Percentiles rank a stretch among this genome's conserved stretches.
Conservation (phyloP, 2,329 filamentous ascomycete species). For the Xylaria polymorpha region DNA sequence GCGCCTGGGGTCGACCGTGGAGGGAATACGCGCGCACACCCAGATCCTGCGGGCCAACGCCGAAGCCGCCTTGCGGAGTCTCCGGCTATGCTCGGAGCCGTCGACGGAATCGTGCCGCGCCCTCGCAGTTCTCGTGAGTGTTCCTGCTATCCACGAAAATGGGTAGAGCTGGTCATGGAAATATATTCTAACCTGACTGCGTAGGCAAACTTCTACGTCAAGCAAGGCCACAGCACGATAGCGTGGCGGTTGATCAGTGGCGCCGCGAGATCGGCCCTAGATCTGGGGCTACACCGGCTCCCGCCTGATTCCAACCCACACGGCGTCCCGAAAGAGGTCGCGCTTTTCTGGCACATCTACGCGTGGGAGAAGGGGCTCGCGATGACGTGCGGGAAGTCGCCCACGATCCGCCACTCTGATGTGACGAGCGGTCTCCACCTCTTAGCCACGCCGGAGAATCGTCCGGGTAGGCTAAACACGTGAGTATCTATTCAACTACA, state of each 20-base stretch:
- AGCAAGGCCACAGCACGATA: constrained; percentile 45
- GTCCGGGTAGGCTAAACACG: background rate
- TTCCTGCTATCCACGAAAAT: no score
- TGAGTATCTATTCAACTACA: constrained; percentile 19
- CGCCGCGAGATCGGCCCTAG: constrained; percentile 44
- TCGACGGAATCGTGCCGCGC: constrained; percentile 46
- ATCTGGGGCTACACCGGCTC: constrained; percentile 48
- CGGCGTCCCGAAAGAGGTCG: constrained; percentile 28
- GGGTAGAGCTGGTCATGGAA: background rate
- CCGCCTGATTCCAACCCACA: constrained; percentile 21
- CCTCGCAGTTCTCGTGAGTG: constrained; percentile 45
- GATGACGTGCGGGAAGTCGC: constrained; percentile 46
- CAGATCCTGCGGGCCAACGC: constrained; percentile 40
- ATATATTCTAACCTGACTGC: background rate
- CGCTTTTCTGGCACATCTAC: constrained; percentile 49
- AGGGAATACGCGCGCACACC: constrained; percentile 32
- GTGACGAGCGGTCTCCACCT: constrained; percentile 40
- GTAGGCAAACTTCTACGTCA: constrained; percentile 47
- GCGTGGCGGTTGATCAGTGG: constrained; percentile 47
- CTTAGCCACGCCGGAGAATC: constrained; percentile 1
- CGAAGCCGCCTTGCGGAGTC: constrained; percentile 44
- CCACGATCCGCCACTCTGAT: constrained; percentile 48
- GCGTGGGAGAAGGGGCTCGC: constrained; percentile 48
- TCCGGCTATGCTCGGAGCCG: constrained; percentile 47
- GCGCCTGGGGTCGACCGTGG: constrained; percentile 36